Evolutionary conservation across 257 asterid genomes (phyloP), one percentile per base, ranked within the genome.

Genomic region (Solanum ossicruentum): DNA sequence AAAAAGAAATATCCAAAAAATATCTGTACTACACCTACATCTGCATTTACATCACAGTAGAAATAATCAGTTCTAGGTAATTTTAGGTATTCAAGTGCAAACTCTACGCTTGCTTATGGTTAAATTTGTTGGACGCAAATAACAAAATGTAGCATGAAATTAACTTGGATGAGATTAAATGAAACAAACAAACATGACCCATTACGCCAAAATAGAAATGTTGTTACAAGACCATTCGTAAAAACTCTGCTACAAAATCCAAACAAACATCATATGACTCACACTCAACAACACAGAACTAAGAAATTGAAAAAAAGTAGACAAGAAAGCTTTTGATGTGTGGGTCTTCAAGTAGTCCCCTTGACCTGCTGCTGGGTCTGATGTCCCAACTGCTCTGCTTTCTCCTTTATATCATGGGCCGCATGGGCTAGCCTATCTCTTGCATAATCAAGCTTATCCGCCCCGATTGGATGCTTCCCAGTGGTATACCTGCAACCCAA

Each of bases 381-480:
- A 10, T 82, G 85, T 5, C 95, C 97, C 28, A 81, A 70, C n/a
- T 89, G 92, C 89, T 94, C 95, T 0, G 96, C 97, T 87, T 80
- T 91, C 15, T 93, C 96, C 91, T 89, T 94, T 0, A 90, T 91
- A 36, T 92, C 98, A 17, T 86, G 83, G 5, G 98, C 98, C 0
- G 97, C 94, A 65, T 87, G 90, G 0, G 93, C 60, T 43, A 94
- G 80, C 89, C 88, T 93, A 32, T 91, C 94, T 12, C 94, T 79
- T 0, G 96, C 97, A 2, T 91, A 88, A 83, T 95, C 97, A 1
- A 95, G 84, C 92, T 96, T 90, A 26, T 92, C 98, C 0, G 98
- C 96, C 15, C 98, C 99, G 0, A 91, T 87, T 1, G 99, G 99
- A 23, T 93, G 96, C 83, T 96, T 94, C 43, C 99, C 99, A 0